Evolutionary conservation across 352 stramenopile species (phyloP), one percentile per base, ranked within the genome.

Genomic region (Globisporangium nagaii): DNA sequence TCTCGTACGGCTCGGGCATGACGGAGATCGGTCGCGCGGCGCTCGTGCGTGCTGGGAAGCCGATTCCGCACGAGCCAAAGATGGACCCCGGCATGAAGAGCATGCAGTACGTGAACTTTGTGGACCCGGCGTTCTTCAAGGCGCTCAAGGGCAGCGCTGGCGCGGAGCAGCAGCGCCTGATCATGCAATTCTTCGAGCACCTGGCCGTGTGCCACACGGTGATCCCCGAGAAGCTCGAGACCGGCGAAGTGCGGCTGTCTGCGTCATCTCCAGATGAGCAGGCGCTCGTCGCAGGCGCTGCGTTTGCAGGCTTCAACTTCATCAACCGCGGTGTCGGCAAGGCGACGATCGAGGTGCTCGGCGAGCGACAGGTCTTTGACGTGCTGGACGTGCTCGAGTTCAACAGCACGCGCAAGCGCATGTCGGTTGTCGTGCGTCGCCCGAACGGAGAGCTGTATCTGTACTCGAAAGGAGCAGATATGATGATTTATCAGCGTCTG

Each of bases 301-400:
- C 71, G 2, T 87, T 85, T 53, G 71, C 72, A 24, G 86, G 86
- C 1, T 95, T 79, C 53, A 74, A 76, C 17, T 93, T 95, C 36
- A 59, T 79, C 24, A 84, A 59, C 27, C 75, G 82, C 27, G 75
- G 67, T 20, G 71, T 90, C 2, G 72, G 79, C 4, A 74, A 66
- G 3, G 73, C 68, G 5, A 70, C 63, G 0, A 60, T 93, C 32
- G 62, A 75, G 17, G 63, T 89, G 0, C n/a, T n/a, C n/a, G n/a
- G n/a, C n/a, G 70, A 78, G 58, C 47, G 87, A 40, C 47, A 83
- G 31, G 75, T 82, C 42, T 96, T 84, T 54, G 72, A 86, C 47
- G 79, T 98, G 39, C 65, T 98, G 46, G 93, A 96, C 6, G 82
- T 98, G 9, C 90, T 98, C 46, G 96, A 98, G 66, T 99, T 99